These are phyloP conservation scores for Danielia reshetovae DNA, from an alignment of 805 yeast genomes.

Conservation along the genomic window DNA sequence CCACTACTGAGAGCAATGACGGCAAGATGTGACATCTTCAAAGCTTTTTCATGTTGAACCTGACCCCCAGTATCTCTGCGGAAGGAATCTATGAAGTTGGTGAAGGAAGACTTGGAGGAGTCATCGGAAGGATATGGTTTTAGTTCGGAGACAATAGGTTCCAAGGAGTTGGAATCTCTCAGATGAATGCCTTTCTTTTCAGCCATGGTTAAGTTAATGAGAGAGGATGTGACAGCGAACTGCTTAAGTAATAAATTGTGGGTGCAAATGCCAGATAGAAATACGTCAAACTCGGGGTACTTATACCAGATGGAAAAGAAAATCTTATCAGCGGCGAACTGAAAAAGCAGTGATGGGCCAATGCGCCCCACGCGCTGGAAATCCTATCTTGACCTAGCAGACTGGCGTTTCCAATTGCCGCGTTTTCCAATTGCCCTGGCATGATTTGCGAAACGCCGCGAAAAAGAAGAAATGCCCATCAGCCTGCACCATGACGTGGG, in stretches of 20 bases:
- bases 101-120: constrained; percentile 1
- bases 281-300: not conserved
- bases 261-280: not conserved
- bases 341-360: too few species aligned
- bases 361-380: too few species aligned
- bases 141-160: constrained; percentile 16
- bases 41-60: constrained; percentile 5
- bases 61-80: constrained; percentile 7
- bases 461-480: not conserved
- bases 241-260: too few species aligned
- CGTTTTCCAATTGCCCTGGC: too few species aligned
- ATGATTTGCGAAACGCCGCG: not conserved
- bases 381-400: too few species aligned
- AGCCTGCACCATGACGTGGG: not conserved
- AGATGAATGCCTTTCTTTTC: not conserved
- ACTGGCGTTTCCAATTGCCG: too few species aligned
- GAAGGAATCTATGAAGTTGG: constrained; percentile 10
- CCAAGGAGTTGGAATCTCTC: constrained; percentile 2
- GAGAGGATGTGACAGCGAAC: too few species aligned
- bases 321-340: too few species aligned
- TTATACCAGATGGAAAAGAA: too few species aligned
- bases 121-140: constrained; percentile 8
- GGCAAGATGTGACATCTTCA: constrained; percentile 26
- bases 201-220: not conserved
- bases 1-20: constrained; percentile 36